Evolutionary conservation across 352 stramenopile species (phyloP).

Genomic region (Globisporangium acanthophoron): DNA sequence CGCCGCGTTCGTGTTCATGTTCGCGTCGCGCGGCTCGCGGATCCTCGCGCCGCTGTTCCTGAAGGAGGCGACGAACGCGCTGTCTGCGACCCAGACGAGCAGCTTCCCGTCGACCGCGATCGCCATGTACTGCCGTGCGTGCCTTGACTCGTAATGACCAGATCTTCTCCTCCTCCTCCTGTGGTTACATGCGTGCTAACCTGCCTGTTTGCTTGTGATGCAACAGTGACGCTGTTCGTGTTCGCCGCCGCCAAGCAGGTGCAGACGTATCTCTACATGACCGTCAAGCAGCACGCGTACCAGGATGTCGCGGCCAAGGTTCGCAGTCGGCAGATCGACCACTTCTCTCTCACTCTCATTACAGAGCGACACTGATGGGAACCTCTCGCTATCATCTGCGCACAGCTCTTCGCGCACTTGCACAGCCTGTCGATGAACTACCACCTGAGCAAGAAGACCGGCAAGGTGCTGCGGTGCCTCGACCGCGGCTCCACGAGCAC

Average conservation of each 20-base stretch:
- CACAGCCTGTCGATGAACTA: conserved; percentile 96
- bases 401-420: conserved; percentile 90
- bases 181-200: background rate
- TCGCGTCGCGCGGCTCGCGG: conserved; percentile 54
- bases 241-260: conserved; percentile 91
- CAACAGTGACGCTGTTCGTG: conserved; percentile 44
- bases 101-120: conserved; percentile 42
- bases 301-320: conserved; percentile 90
- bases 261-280: conserved; percentile 91
- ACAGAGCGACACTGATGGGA: background rate
- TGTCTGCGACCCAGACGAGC: conserved; percentile 33
- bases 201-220: background rate
- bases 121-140: conserved; percentile 53
- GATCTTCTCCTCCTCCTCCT: background rate
- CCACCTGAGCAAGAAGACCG: conserved; percentile 96
- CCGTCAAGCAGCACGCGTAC: conserved; percentile 96
- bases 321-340: background rate
- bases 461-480: conserved; percentile 92
- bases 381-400: background rate
- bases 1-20: conserved; percentile 64
- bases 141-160: background rate
- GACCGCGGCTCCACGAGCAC: conserved; percentile 84
- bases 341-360: background rate
- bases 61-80: conserved; percentile 54
- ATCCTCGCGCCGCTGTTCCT: conserved; percentile 71